phyloP scores from a whole-genome alignment of 2,329 filamentous ascomycete species.

The Cordyceps cateniannulata region DNA sequence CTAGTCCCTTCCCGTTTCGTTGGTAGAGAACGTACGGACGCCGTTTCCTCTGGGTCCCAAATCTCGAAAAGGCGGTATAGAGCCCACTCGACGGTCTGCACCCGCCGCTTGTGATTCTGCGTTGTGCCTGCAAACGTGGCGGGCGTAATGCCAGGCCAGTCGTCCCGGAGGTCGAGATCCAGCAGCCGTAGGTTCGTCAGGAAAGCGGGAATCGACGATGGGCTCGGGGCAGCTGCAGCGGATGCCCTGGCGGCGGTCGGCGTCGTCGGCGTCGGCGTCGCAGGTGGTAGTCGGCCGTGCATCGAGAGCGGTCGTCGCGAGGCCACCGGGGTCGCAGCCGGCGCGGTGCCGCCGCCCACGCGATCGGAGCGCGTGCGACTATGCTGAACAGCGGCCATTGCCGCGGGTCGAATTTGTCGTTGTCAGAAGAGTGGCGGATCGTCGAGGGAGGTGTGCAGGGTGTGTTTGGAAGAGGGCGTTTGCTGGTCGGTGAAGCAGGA shows the following conservation, averaged over 20 bases:
- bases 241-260: background rate
- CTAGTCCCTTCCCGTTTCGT: too few relatives aligned
- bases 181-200: constrained; percentile 79
- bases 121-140: constrained; percentile 64
- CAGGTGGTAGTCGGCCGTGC: background rate
- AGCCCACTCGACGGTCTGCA: constrained; percentile 81
- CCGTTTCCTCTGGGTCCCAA: constrained; percentile 73
- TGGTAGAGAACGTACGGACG: constrained; percentile 70
- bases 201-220: constrained; percentile 39
- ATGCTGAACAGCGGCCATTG: constrained; percentile 9
- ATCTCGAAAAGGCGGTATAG: constrained; percentile 80
- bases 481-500: background rate
- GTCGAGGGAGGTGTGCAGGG: background rate
- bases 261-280: background rate
- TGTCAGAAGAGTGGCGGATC: background rate
- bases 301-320: constrained; percentile 6
- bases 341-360: background rate
- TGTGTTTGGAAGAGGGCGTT: background rate
- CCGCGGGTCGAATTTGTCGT: background rate
- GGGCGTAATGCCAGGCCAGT: constrained; percentile 72
- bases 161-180: constrained; percentile 65
- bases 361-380: constrained; percentile 6
- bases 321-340: background rate
- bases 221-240: background rate
- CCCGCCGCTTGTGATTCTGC: constrained; percentile 73